Percentiles rank a stretch among this genome's conserved stretches.
phyloP scores from a whole-genome alignment of 257 asterid species.

The Paulownia fortunei region DNA sequence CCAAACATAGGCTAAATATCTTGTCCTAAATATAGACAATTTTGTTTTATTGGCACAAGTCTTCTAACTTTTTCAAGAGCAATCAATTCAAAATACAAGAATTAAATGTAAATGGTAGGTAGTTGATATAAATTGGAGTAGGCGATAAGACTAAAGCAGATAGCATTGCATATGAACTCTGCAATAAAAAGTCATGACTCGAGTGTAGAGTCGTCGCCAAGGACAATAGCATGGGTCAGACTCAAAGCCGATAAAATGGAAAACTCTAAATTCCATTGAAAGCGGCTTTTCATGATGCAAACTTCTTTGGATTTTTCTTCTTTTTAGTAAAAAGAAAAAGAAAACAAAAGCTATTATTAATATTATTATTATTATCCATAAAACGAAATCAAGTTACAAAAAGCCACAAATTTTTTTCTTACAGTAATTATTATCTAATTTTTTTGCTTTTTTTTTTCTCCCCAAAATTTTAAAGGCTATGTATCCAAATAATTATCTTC shows the following conservation, averaged over 20 bases:
- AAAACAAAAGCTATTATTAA: too few relatives aligned
- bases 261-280: background rate
- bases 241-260: background rate
- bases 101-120: background rate
- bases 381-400: background rate
- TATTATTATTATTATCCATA: too few relatives aligned
- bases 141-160: background rate
- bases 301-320: background rate
- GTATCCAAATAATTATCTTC: too few relatives aligned
- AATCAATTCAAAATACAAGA: background rate
- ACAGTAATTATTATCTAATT: too few relatives aligned
- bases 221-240: background rate
- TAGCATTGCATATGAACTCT: background rate
- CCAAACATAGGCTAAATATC: background rate
- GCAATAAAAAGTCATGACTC: background rate
- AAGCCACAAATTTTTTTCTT: background rate
- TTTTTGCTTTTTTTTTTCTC: too few relatives aligned
- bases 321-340: background rate
- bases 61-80: background rate
- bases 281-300: background rate
- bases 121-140: background rate
- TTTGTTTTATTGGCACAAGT: too few relatives aligned
- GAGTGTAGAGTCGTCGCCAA: background rate
- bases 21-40: too few relatives aligned
- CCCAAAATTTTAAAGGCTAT: too few relatives aligned